Percentiles rank a stretch among this genome's conserved stretches.
These are phyloP conservation scores for Amorphotheca resinae DNA, from an alignment of 495 filamentous ascomycete genomes.

Conservation along the genomic window DNA sequence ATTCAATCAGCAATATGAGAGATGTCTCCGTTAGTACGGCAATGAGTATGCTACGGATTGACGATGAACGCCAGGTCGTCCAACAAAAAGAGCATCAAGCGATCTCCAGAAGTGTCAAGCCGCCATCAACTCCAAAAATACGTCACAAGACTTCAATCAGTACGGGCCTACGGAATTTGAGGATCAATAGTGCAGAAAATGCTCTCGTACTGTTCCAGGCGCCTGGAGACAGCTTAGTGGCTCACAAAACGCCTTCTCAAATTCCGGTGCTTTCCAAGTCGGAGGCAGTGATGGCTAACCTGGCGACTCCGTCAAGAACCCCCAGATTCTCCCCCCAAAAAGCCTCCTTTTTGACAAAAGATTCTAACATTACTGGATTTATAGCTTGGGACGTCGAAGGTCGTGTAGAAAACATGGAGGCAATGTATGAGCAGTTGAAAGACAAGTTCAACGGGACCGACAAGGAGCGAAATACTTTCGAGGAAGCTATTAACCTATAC, in stretches of 20 bases:
- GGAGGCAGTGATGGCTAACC: constrained; percentile 8
- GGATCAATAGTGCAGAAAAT: constrained; percentile 4
- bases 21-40: constrained; percentile 25
- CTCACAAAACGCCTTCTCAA: constrained; percentile 24
- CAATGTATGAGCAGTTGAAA: constrained; percentile 45
- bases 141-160: constrained; percentile 12
- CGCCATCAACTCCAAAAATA: neutral
- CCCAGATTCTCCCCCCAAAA: constrained; percentile 27
- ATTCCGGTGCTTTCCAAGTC: constrained; percentile 21
- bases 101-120: constrained; percentile 6
- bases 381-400: constrained; percentile 51
- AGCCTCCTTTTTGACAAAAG: constrained; percentile 51
- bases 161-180: constrained; percentile 6
- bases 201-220: constrained; percentile 12
- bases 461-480: constrained; percentile 46
- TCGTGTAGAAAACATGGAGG: constrained; percentile 53
- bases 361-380: constrained; percentile 47
- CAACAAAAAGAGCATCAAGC: constrained; percentile 7
- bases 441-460: constrained; percentile 48
- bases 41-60: constrained; percentile 23
- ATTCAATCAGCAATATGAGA: constrained; percentile 15
- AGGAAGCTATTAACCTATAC: constrained; percentile 56
- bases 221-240: constrained; percentile 12
- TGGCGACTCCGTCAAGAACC: constrained; percentile 22
- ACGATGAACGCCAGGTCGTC: constrained; percentile 4